A percentile compares a stretch with the other conserved stretches of the same genome.
Evolutionary conservation across 2,329 filamentous ascomycete genomes (phyloP).

Genomic region (Incumbomyces delicatus): DNA sequence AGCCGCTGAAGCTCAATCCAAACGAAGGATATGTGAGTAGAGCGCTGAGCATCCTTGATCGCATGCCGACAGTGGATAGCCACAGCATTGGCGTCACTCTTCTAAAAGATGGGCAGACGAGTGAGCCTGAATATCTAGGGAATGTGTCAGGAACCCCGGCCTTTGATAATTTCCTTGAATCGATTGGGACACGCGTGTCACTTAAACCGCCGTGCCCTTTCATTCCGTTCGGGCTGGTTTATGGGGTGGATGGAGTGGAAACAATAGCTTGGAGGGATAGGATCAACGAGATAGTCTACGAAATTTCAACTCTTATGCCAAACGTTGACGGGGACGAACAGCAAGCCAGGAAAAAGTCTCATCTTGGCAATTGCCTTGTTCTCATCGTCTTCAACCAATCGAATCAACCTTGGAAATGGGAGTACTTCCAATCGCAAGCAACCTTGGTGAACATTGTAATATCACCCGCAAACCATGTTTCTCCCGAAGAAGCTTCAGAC

Average conservation of each 20-base stretch:
- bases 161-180: constrained; percentile 75
- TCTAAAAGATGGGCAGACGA: constrained; percentile 73
- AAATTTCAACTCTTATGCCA: constrained; percentile 96
- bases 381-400: constrained; percentile 98
- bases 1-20: constrained; percentile 63
- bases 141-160: constrained; percentile 81
- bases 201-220: constrained; percentile 68
- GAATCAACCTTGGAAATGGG: constrained; percentile 75
- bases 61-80: constrained; percentile 79
- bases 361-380: constrained; percentile 95
- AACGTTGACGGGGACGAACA: constrained; percentile 66
- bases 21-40: constrained; percentile 59
- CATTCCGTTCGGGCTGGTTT: constrained; percentile 86
- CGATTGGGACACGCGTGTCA: constrained; percentile 69
- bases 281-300: constrained; percentile 90
- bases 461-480: constrained; percentile 55
- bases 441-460: constrained; percentile 97
- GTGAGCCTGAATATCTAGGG: constrained; percentile 73
- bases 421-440: constrained; percentile 89
- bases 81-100: constrained; percentile 95
- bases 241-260: constrained; percentile 72
- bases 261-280: constrained; percentile 92
- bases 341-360: constrained; percentile 78
- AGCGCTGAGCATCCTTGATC: constrained; percentile 73
- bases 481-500: constrained; percentile 24